A percentile compares a stretch with the other conserved stretches of the same genome.
Conservation (phyloP, 2,329 filamentous ascomycete genomes). For the Geosmithia morbida region DNA sequence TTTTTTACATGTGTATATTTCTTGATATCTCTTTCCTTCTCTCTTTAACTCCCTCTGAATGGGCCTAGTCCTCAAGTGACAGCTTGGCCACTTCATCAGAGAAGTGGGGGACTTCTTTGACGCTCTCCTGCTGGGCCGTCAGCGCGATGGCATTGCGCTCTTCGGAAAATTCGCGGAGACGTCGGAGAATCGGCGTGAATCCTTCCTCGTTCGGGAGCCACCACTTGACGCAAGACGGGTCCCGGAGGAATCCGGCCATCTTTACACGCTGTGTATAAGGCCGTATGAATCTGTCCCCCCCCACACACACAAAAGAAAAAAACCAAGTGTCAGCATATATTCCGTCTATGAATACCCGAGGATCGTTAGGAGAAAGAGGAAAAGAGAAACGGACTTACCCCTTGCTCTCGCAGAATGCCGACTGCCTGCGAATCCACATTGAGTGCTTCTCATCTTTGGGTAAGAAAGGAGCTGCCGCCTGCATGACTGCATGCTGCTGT, state of each 20-base stretch:
- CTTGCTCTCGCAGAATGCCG: conserved; percentile 61
- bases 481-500: conserved; percentile 60
- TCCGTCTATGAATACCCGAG: not conserved
- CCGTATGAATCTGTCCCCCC: conserved; percentile 58
- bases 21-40: not conserved
- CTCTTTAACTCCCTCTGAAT: no score
- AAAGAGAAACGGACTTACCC: conserved; percentile 43
- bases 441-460: conserved; percentile 58
- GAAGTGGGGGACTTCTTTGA: conserved; percentile 62
- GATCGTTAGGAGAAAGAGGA: not conserved
- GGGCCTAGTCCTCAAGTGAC: conserved; percentile 1
- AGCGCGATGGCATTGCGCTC: conserved; percentile 52
- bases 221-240: conserved; percentile 61
- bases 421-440: conserved; percentile 67
- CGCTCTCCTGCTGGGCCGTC: conserved; percentile 45
- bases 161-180: conserved; percentile 67
- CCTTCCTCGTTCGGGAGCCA: conserved; percentile 80
- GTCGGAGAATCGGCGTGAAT: conserved; percentile 58
- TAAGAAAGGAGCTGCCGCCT: conserved; percentile 66
- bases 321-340: not conserved
- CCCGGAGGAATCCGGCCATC: conserved; percentile 63
- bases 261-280: conserved; percentile 57
- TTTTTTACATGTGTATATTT: not conserved
- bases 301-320: no score
- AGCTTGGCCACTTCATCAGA: conserved; percentile 43